Conservation (phyloP, 192 early-diverging fungal genomes). For the Chytriomyces hyalinus region DNA sequence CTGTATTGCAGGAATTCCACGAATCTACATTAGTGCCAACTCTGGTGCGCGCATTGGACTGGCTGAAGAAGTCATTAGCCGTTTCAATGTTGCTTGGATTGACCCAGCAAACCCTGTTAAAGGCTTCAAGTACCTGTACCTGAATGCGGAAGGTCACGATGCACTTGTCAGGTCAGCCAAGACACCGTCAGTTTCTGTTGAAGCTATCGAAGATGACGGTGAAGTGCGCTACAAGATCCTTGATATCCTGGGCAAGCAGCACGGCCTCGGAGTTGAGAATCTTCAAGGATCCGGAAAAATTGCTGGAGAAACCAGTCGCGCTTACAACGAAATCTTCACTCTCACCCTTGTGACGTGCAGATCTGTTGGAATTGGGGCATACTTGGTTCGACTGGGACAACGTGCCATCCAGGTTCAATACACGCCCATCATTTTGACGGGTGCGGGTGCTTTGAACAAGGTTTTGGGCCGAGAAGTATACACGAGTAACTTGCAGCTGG, state of each 20-base stretch:
- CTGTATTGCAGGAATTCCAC: slow-evolving; percentile 72
- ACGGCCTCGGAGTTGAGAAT: slow-evolving; percentile 97
- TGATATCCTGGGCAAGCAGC: slow-evolving; percentile 82
- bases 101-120: slow-evolving; percentile 78
- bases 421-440: slow-evolving; percentile 97
- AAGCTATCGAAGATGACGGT: slow-evolving; percentile 73
- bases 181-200: slow-evolving; percentile 72
- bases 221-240: slow-evolving; percentile 81
- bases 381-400: slow-evolving; percentile 97
- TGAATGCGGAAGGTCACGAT: slow-evolving; percentile 75
- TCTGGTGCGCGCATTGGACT: slow-evolving; percentile 98
- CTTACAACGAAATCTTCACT: slow-evolving; percentile 98
- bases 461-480: slow-evolving; percentile 98
- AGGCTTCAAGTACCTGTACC: slow-evolving; percentile 94
- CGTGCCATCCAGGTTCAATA: slow-evolving; percentile 97
- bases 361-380: slow-evolving; percentile 97
- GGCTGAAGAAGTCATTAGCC: slow-evolving; percentile 86
- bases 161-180: slow-evolving; percentile 52
- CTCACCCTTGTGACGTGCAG: slow-evolving; percentile 95
- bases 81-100: slow-evolving; percentile 89
- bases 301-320: slow-evolving; percentile 93
- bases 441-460: slow-evolving; percentile 96
- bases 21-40: slow-evolving; percentile 96
- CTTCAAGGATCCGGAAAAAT: slow-evolving; percentile 95
- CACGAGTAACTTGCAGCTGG: slow-evolving; percentile 96